Conservation (phyloP, 768 basidiomycete genomes). For the Podaxis mareebaensis region DNA sequence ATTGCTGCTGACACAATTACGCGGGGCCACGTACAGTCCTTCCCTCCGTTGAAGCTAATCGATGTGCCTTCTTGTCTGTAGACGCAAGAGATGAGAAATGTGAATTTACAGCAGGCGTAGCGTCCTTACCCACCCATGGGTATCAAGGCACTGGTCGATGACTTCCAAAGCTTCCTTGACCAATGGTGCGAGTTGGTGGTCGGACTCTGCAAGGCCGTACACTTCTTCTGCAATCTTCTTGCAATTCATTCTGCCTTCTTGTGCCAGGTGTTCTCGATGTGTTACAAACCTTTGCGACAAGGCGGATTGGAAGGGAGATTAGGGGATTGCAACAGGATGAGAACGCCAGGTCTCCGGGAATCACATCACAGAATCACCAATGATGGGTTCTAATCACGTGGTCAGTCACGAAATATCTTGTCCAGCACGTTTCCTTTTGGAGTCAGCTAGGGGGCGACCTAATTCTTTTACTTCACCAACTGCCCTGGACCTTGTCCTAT, state of each 20-base stretch:
- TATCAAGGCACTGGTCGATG: constrained; percentile 74
- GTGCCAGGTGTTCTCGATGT: not conserved
- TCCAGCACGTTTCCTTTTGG: not conserved
- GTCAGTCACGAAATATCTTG: constrained; percentile 1
- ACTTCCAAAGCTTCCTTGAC: constrained; percentile 83
- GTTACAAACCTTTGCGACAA: constrained; percentile 5
- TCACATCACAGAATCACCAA: not conserved
- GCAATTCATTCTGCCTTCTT: constrained; percentile 42
- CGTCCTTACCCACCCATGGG: constrained; percentile 70
- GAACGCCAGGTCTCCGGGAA: not conserved
- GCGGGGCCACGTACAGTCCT: constrained; percentile 76
- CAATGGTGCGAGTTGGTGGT: constrained; percentile 45
- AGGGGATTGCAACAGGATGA: not conserved
- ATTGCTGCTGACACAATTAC: constrained; percentile 4
- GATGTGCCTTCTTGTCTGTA: constrained; percentile 69
- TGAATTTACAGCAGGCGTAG: constrained; percentile 19
- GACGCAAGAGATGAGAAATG: constrained; percentile 19
- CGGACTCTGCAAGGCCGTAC: constrained; percentile 57
- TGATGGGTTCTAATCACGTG: constrained; percentile 9
- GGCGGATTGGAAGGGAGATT: not conserved
- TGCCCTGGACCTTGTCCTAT: not conserved
- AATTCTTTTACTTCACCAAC: not conserved
- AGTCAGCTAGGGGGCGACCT: not conserved
- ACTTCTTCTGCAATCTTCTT: constrained; percentile 56
- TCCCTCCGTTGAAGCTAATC: constrained; percentile 97